Base-by-base conservation (phyloP, 2,329 filamentous ascomycete species). In the Epichloe glyceriae region DNA sequence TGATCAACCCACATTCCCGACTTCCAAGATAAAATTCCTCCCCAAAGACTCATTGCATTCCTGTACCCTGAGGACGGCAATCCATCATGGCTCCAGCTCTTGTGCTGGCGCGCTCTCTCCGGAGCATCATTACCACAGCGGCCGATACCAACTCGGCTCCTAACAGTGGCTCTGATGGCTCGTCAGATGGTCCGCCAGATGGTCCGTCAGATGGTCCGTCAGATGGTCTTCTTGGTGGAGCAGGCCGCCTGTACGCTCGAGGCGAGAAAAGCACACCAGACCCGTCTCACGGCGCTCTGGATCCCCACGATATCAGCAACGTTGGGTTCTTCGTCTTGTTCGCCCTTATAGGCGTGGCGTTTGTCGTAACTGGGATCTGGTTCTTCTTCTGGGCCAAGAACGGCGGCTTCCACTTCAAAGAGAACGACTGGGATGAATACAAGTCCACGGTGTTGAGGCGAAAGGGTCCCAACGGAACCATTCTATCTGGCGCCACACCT, bases 321-420 rank as follows among this genome's bases (percentile, higher is more conserved):
- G 78, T 75, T 19, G 86, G 82, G 52, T 81, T 95, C 60, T 86
- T 97, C 63, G 83, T 85, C 0, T 73, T 97, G 1, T 95, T 97
- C 64, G 91, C 86, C 11, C 66, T 96, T 17, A 80, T 97, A 49
- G 88, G 87, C 35, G 82, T 82, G 0, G 80, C 71, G 34, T 85
- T 97, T 63, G 85, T 93, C 22, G 53, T 86, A 3, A 78, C 74
- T 0, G 79, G 76, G 22, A 88, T 97, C 62, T 98, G 93, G 90
- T 96, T 98, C 77, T 97, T 98, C 78, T 95, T 95, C 76, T 94
- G 88, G 86, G 91, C 91, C 52, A 91, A 86, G 70, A 95, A 97
- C 60, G 93, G 93, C 54, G 93, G 93, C 14, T 96, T 97, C 72
- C 73, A 86, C 56, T 97, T 89, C 75, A 78, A 78, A 45, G 73